phyloP scores from a whole-genome alignment of 805 yeast genomes.

The Brettanomyces naardenensis region DNA sequence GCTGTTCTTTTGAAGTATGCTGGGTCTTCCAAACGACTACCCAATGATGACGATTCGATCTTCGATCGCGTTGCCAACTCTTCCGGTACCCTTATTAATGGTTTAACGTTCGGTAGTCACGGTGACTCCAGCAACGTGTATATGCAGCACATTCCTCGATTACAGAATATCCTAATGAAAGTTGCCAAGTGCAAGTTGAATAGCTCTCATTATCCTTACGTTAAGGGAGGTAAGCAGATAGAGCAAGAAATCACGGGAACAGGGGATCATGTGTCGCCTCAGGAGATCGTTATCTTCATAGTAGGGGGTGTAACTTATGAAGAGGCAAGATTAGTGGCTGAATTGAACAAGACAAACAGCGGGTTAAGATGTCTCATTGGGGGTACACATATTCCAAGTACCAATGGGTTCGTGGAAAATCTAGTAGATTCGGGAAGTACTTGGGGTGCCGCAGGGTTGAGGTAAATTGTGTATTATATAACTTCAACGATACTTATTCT shows the following conservation, averaged over 20 bases:
- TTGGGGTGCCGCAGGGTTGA: slow-evolving; percentile 10
- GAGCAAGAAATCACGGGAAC: slow-evolving; percentile 3
- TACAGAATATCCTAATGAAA: slow-evolving; percentile 40
- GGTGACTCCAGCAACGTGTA: slow-evolving; percentile 58
- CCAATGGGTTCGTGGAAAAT: slow-evolving; percentile 31
- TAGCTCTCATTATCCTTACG: slow-evolving; percentile 17
- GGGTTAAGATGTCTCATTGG: slow-evolving; percentile 72
- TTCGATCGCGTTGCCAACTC: slow-evolving; percentile 19
- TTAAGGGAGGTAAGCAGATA: slow-evolving; percentile 11
- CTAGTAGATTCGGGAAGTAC: slow-evolving; percentile 14
- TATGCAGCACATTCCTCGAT: slow-evolving; percentile 84
- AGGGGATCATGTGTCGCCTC: slow-evolving; percentile 31
- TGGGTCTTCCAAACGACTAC: slow-evolving; percentile 36
- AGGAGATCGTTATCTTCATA: slow-evolving; percentile 63
- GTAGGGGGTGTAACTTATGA: slow-evolving; percentile 92
- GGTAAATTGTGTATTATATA: background rate
- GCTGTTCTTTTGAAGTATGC: slow-evolving; percentile 37
- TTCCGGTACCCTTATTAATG: slow-evolving; percentile 24
- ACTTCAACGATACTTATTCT: slow-evolving; percentile 49
- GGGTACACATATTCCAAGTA: slow-evolving; percentile 54
- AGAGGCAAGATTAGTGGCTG: slow-evolving; percentile 77
- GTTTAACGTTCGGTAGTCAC: slow-evolving; percentile 25
- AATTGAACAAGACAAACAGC: slow-evolving; percentile 49
- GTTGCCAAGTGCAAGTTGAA: slow-evolving; percentile 34
- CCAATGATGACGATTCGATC: slow-evolving; percentile 26